A percentile compares a stretch with the other conserved stretches of the same genome.
Conservation (phyloP, 1,284 basidiomycete species). For the Irpex sp. region DNA sequence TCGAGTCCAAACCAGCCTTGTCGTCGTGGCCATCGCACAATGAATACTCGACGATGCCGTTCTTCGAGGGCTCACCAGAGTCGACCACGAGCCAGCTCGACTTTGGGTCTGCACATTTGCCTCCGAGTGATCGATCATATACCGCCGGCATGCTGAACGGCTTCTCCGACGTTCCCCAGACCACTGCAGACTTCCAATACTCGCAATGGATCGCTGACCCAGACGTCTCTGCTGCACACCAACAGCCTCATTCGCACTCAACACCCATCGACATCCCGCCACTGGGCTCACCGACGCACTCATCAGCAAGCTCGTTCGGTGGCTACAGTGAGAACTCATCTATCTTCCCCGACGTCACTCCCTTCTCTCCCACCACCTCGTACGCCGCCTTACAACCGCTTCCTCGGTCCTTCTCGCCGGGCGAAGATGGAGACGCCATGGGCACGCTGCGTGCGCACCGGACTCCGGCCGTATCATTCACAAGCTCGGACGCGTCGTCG, state of each 20-base stretch:
- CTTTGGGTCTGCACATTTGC: conserved; percentile 18
- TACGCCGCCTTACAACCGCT: conserved; percentile 58
- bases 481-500: conserved; percentile 52
- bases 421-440: conserved; percentile 30
- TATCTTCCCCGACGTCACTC: conserved; percentile 42
- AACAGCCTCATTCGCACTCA: conserved; percentile 16
- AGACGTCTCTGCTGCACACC: conserved; percentile 40
- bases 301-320: conserved; percentile 25
- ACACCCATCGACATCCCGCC: conserved; percentile 62
- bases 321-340: conserved; percentile 31
- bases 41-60: conserved; percentile 22
- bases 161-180: conserved; percentile 24
- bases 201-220: conserved; percentile 58
- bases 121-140: conserved; percentile 20
- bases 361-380: conserved; percentile 53
- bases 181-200: conserved; percentile 32
- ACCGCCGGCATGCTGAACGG: conserved; percentile 19
- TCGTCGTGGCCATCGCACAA: conserved; percentile 38
- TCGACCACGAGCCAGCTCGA: conserved; percentile 30
- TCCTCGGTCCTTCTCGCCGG: conserved; percentile 52
- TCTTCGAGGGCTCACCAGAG: conserved; percentile 32
- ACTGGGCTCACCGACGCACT: conserved; percentile 33
- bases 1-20: conserved; percentile 29
- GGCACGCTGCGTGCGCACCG: conserved; percentile 7
- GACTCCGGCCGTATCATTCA: conserved; percentile 23